Percentiles rank a stretch among this genome's conserved stretches.
Evolutionary conservation across 192 early-diverging fungal species (phyloP).

Genomic region (Umbelopsis sp.): DNA sequence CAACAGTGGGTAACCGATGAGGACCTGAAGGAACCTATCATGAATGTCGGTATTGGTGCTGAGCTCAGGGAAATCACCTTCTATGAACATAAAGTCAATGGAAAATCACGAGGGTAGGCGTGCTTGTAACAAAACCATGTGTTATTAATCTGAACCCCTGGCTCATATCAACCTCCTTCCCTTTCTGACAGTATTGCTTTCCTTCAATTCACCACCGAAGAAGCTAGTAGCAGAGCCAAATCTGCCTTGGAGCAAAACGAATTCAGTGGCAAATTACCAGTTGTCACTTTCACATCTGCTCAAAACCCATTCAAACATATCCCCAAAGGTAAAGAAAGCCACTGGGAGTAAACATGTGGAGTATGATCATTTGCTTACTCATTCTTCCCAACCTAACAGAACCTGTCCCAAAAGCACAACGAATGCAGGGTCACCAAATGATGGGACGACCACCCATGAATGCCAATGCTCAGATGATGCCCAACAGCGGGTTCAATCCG

Average conservation of each 20-base stretch:
- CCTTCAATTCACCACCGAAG: conserved; percentile 51
- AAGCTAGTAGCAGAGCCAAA: conserved; percentile 45
- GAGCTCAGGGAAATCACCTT: conserved; percentile 59
- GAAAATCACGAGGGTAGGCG: conserved; percentile 61
- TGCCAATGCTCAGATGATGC: conserved; percentile 7
- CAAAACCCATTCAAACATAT: conserved; percentile 46
- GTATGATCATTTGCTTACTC: background rate
- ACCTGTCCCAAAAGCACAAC: conserved; percentile 31
- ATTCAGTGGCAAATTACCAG: conserved; percentile 32
- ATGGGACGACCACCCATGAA: background rate
- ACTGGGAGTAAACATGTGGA: background rate
- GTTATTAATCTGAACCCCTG: background rate
- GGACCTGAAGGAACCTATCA: conserved; percentile 46
- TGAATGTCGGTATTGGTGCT: conserved; percentile 50
- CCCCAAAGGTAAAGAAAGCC: conserved; percentile 40
- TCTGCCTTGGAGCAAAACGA: conserved; percentile 45
- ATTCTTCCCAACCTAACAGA: conserved; percentile 22
- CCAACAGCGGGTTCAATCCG: conserved; percentile 19
- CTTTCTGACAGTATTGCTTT: conserved; percentile 46
- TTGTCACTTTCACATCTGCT: conserved; percentile 40
- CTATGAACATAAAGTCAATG: conserved; percentile 66
- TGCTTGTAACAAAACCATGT: background rate
- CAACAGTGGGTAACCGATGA: conserved; percentile 61
- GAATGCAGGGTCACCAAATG: conserved; percentile 27
- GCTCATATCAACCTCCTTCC: background rate